Percentiles rank a stretch among this genome's conserved stretches.
Conservation (phyloP, 768 basidiomycete species). For the Lactarius sp. region DNA sequence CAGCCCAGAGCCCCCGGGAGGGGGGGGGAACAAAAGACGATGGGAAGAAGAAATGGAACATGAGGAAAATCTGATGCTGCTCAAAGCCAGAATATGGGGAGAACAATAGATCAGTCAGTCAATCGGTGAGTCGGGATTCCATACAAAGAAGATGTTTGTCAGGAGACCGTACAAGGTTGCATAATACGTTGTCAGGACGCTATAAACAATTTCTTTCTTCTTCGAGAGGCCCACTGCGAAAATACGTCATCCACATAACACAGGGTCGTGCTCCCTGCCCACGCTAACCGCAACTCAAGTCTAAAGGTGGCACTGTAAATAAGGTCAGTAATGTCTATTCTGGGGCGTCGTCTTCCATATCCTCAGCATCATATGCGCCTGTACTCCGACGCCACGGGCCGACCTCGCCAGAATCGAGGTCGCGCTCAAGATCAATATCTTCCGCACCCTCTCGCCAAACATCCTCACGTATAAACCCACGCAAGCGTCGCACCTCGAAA, state of each 20-base stretch:
- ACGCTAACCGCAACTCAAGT: not conserved
- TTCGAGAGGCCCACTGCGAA: conserved; percentile 6
- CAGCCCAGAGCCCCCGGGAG: not conserved
- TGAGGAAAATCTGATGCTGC: not conserved
- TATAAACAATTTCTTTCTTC: conserved; percentile 12
- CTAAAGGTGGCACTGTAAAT: conserved; percentile 4
- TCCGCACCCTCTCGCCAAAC: conserved; percentile 34
- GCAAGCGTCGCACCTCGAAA: conserved; percentile 58
- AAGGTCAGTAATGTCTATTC: conserved; percentile 14
- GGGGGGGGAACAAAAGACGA: not conserved
- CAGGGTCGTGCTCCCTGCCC: not conserved
- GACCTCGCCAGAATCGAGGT: conserved; percentile 54
- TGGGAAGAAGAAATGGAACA: not conserved
- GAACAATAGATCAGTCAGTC: not conserved
- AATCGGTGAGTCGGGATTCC: not conserved
- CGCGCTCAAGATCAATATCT: conserved; percentile 48
- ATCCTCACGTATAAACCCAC: conserved; percentile 35
- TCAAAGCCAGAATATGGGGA: not conserved
- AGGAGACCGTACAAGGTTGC: conserved; percentile 10
- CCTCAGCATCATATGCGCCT: conserved; percentile 23
- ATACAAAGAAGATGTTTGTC: not conserved
- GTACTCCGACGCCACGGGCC: conserved; percentile 27
- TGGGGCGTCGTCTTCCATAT: conserved; percentile 19
- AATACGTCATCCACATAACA: conserved; percentile 9
- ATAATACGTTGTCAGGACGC: conserved; percentile 9